phyloP scores from a whole-genome alignment of 371 early-diverging fungal species.

The Apophysomyces variabilis region DNA sequence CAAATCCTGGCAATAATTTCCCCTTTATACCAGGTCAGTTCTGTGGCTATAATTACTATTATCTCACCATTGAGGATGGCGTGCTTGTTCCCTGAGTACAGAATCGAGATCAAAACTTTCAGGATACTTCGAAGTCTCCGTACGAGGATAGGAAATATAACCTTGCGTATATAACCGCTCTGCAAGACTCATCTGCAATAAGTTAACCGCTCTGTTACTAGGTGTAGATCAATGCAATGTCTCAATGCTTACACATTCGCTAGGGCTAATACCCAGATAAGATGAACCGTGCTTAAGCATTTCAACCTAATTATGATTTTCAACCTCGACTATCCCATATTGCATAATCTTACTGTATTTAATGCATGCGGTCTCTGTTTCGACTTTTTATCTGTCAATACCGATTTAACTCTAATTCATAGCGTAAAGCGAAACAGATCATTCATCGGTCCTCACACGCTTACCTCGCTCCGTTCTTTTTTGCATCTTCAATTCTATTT shows the following conservation, averaged over 20 bases:
- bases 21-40: slow-evolving; percentile 20
- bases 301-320: slow-evolving; percentile 37
- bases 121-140: slow-evolving; percentile 73
- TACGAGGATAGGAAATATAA: slow-evolving; percentile 77
- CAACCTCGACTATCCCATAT: background rate
- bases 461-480: slow-evolving; percentile 41
- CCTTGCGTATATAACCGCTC: slow-evolving; percentile 63
- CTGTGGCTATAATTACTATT: background rate
- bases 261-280: slow-evolving; percentile 51
- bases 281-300: slow-evolving; percentile 54
- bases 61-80: slow-evolving; percentile 43
- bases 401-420: slow-evolving; percentile 33
- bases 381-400: slow-evolving; percentile 42
- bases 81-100: slow-evolving; percentile 45
- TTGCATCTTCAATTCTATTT: slow-evolving; percentile 28
- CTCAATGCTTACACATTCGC: slow-evolving; percentile 43
- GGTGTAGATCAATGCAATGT: no score
- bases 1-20: slow-evolving; percentile 37
- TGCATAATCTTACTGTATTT: slow-evolving; percentile 41
- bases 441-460: background rate
- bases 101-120: slow-evolving; percentile 58
- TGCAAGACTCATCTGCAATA: slow-evolving; percentile 52
- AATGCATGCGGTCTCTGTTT: slow-evolving; percentile 53
- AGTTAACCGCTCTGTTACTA: no score
- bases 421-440: background rate